Conservation (phyloP, 495 filamentous ascomycete species). For the Monascus purpureus region DNA sequence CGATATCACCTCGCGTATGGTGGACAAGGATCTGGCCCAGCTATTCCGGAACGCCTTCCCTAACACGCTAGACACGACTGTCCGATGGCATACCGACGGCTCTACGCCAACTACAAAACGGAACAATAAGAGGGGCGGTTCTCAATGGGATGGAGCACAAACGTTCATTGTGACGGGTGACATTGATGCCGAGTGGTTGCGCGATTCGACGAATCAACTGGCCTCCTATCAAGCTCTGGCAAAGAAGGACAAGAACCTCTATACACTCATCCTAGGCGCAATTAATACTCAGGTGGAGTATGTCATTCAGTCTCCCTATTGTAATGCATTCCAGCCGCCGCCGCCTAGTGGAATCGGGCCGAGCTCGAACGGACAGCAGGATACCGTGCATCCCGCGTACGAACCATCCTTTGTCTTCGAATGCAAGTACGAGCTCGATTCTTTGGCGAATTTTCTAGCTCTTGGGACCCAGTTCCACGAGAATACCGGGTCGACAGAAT, state of each 20-base stretch:
- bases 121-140: constrained; percentile 33
- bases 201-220: constrained; percentile 94
- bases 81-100: constrained; percentile 58
- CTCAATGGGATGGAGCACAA: constrained; percentile 69
- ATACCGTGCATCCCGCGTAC: constrained; percentile 74
- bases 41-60: constrained; percentile 97
- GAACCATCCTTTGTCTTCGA: constrained; percentile 81
- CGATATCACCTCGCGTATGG: constrained; percentile 64
- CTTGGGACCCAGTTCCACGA: constrained; percentile 77
- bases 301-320: constrained; percentile 89
- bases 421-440: constrained; percentile 98
- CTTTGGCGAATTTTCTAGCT: constrained; percentile 79
- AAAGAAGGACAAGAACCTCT: constrained; percentile 58
- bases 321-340: constrained; percentile 96
- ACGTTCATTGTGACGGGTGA: constrained; percentile 98
- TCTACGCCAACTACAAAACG: constrained; percentile 15
- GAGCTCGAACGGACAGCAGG: constrained; percentile 60
- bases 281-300: constrained; percentile 95
- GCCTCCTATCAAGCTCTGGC: constrained; percentile 78
- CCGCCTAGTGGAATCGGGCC: constrained; percentile 58
- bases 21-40: constrained; percentile 77
- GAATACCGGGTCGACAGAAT: constrained; percentile 61
- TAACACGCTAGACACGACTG: constrained; percentile 85
- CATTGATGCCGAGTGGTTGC: constrained; percentile 95
- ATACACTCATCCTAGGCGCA: constrained; percentile 74